Base-by-base conservation (phyloP, 2,329 filamentous ascomycete genomes). In the Scedosporium boydii region DNA sequence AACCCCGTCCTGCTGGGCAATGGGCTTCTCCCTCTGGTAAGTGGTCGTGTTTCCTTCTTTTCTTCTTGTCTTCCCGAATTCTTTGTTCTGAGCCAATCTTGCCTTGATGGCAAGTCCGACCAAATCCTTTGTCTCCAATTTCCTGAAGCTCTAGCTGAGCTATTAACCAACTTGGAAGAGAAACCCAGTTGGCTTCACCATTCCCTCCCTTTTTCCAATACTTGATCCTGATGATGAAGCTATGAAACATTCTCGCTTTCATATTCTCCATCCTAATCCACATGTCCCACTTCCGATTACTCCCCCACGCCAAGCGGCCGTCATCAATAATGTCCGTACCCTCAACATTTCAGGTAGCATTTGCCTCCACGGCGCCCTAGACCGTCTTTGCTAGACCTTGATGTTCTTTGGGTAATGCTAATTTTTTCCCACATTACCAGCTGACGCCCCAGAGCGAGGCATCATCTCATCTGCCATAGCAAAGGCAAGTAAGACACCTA, bases 391-490 rank as follows among this genome's bases (percentile, higher is more conserved):
- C 26, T 60, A 60, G 42, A 59, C 57, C 34, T 55, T 18, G 51
- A 55, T 55, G 51, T 55, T 55, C 51, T 55, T 55, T 23, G 51
- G 26, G 59, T 9, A 27, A n/a, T 51, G 23, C 59, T 53, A 60
- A 60, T 44, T 34, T 62, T 61, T 16, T 59, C 7, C 58, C 29
- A 18, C 12, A 7, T 42, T 27, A 27, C 38, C 34, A 16, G 46
- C 53, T 70, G 70, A 67, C 73, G 73, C 67, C 67, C 85, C 88
- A 75, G 77, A 76, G 62, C 74, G 77, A 10, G 92, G 93, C 62
- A 96, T 97, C 71, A 97, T 97, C 66, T 96, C 92, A 27, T 89
- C 85, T 68, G 93, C 93, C 57, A 97, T 96, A 70, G 92, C 93
- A 64, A 96, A 91, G 71, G 91, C 92, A 29, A 91, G 89, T 64